Conservation (phyloP, 129 eudicot species). For the Helianthus tuberosus region DNA sequence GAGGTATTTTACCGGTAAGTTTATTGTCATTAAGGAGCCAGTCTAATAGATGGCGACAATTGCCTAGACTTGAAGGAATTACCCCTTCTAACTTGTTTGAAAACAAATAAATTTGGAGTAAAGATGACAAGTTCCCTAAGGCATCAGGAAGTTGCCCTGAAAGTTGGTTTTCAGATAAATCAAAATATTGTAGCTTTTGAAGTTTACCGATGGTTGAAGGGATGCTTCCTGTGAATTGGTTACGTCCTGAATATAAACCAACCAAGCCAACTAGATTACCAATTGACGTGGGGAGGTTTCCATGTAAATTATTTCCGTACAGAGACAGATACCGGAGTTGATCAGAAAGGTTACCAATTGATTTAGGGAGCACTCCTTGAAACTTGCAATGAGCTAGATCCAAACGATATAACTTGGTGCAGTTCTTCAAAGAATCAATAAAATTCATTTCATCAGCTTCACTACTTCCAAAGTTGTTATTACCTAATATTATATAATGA, state of each 20-base stretch:
- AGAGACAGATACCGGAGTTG: neutral
- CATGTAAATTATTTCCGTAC: neutral
- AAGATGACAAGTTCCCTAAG: slow-evolving; percentile 11
- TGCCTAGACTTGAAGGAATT: slow-evolving; percentile 8
- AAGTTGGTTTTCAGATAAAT: neutral
- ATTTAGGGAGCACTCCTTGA: neutral
- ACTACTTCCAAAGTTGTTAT: neutral
- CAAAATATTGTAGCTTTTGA: neutral
- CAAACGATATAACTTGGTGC: neutral
- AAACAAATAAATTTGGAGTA: neutral
- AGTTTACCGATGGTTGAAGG: slow-evolving; percentile 11
- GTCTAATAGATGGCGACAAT: neutral
- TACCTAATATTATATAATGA: too few relatives aligned
- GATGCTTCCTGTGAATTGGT: slow-evolving; percentile 2
- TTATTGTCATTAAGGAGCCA: neutral
- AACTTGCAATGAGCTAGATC: neutral
- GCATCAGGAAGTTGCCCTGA: slow-evolving; percentile 1
- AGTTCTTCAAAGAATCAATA: slow-evolving; percentile 2
- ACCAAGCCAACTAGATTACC: slow-evolving; percentile 10
- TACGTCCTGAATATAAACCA: neutral
- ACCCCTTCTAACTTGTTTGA: slow-evolving; percentile 1
- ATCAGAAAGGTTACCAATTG: slow-evolving; percentile 7
- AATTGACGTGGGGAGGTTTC: neutral
- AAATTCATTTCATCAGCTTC: slow-evolving; percentile 16
- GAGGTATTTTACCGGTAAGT: slow-evolving; percentile 5